Evolutionary conservation across 495 filamentous ascomycete genomes (phyloP).

Genomic region (Talaromyces liani): DNA sequence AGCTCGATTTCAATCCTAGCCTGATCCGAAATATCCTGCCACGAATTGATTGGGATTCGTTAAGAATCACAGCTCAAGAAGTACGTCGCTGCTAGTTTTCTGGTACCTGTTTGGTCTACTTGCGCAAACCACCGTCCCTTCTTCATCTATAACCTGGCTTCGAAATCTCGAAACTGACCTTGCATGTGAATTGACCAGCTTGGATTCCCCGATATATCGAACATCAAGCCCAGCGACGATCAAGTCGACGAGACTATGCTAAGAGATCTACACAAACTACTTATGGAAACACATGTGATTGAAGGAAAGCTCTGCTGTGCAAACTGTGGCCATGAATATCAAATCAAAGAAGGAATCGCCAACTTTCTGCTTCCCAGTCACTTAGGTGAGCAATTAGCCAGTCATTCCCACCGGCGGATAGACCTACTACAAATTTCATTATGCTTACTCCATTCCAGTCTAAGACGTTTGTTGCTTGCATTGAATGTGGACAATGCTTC

Average conservation of each 20-base stretch:
- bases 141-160: neutral
- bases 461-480: neutral
- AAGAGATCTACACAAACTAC: conserved; percentile 68
- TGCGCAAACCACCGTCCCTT: neutral
- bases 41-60: conserved; percentile 78
- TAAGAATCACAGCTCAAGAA: conserved; percentile 69
- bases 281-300: conserved; percentile 83
- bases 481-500: neutral
- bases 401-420: neutral
- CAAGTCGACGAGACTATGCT: conserved; percentile 57
- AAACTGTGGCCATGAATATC: conserved; percentile 87
- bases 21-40: conserved; percentile 79
- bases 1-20: conserved; percentile 67
- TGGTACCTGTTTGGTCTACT: neutral
- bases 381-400: conserved; percentile 47
- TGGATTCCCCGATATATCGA: conserved; percentile 72
- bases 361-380: conserved; percentile 95
- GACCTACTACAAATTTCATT: neutral
- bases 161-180: neutral
- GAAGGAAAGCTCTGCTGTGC: conserved; percentile 87
- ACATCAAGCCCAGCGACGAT: conserved; percentile 53
- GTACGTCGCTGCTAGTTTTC: conserved; percentile 37
- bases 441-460: neutral
- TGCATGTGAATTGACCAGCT: conserved; percentile 42
- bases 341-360: conserved; percentile 87